A percentile compares a stretch with the other conserved stretches of the same genome.
These are phyloP conservation scores for Plasmodium vinckei DNA, from an alignment of 169 alveolate species.

Conservation along the genomic window DNA sequence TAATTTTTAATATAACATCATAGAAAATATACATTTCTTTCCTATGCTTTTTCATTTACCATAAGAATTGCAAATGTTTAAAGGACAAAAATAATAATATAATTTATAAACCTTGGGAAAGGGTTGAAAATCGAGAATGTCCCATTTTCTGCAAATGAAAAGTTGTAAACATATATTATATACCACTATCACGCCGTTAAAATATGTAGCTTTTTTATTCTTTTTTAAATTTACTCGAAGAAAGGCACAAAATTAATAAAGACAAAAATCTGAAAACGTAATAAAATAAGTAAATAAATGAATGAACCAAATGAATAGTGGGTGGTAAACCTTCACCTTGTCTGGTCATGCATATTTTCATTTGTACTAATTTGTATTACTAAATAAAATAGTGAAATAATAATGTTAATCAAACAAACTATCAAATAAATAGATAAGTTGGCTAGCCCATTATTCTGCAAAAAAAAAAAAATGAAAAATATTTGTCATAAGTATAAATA, in stretches of 20 bases:
- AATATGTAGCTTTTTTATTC: not conserved
- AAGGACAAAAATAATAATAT: conserved; percentile 26
- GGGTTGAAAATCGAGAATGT: conserved; percentile 19
- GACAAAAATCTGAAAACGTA: conserved; percentile 33
- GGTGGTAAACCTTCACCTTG: no score
- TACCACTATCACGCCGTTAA: no score
- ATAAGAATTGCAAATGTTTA: conserved; percentile 69
- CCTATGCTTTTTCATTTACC: conserved; percentile 26
- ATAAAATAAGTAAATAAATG: not conserved
- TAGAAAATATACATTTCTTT: not conserved
- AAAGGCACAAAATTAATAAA: conserved; percentile 69
- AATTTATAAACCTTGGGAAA: conserved; percentile 33
- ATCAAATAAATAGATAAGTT: conserved; percentile 14
- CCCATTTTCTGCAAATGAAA: conserved; percentile 37
- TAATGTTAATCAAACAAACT: conserved; percentile 11
- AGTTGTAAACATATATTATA: no score
- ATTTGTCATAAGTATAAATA: no score
- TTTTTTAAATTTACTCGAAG: conserved; percentile 30
- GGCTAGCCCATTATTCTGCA: conserved; percentile 18
- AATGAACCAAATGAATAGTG: not conserved
- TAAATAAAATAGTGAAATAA: conserved; percentile 41
- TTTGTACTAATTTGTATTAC: conserved; percentile 3
- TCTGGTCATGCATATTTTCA: not conserved
- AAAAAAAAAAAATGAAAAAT: conserved; percentile 1
- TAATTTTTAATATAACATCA: not conserved